phyloP scores from a whole-genome alignment of 306 rosid species.

The Arachis stenosperma region DNA sequence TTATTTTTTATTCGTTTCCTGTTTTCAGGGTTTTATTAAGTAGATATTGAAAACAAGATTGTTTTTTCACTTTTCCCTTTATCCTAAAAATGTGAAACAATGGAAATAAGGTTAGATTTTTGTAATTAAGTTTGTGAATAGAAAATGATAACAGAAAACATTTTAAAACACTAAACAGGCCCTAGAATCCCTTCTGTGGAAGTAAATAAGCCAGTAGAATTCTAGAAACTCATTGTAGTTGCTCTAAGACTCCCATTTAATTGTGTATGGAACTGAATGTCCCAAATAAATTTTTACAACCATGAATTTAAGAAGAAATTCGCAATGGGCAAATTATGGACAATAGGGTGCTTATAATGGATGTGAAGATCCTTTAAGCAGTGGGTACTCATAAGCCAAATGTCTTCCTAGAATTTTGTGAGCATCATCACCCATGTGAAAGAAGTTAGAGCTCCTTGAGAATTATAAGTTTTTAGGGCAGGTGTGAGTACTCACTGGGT shows the following conservation, averaged over 20 bases:
- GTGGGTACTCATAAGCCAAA: background rate
- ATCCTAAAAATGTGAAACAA: too few species aligned
- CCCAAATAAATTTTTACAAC: background rate
- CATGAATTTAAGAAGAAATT: background rate
- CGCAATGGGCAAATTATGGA: background rate
- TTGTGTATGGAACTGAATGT: too few species aligned
- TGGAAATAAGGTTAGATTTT: too few species aligned
- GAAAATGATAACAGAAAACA: too few species aligned
- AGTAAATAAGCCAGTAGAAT: background rate
- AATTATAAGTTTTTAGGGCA: background rate
- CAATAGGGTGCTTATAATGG: background rate
- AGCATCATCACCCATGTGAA: background rate
- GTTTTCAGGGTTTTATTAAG: too few species aligned
- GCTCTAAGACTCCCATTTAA: too few species aligned
- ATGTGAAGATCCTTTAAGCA: background rate
- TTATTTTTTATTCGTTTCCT: too few species aligned
- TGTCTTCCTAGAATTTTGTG: constrained; percentile 7
- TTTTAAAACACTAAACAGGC: too few species aligned
- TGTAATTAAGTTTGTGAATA: too few species aligned
- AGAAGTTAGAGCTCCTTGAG: background rate
- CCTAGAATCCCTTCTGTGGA: background rate
- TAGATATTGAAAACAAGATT: too few species aligned
- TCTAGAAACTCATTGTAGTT: background rate
- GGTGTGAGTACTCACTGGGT: background rate
- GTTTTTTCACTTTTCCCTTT: too few species aligned